Conservation (phyloP, 169 alveolate species). For the Perkinsus olseni region DNA sequence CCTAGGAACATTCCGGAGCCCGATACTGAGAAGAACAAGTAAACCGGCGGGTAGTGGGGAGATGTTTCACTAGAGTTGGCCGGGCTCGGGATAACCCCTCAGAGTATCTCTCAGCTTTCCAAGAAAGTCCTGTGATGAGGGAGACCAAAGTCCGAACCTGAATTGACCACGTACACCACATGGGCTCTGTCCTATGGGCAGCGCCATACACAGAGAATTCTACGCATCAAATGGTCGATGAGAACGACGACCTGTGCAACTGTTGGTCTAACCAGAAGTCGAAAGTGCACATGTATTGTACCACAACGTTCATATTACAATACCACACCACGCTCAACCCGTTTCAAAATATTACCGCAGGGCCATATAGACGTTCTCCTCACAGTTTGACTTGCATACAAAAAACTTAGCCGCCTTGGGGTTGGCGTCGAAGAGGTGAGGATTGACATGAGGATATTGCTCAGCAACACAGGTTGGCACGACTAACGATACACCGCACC, state of each 20-base stretch:
- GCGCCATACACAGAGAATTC: no score
- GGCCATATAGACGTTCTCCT: not conserved
- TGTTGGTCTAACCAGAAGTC: no score
- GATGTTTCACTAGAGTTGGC: not conserved
- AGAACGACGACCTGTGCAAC: no score
- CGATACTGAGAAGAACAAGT: not conserved
- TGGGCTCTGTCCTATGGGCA: not conserved
- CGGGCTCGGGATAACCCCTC: not conserved
- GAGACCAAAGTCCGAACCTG: not conserved
- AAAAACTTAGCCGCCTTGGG: not conserved
- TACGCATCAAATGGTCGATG: no score
- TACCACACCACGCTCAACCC: not conserved
- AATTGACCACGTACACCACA: not conserved
- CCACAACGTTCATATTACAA: no score
- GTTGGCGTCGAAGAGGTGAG: not conserved
- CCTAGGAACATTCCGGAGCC: not conserved
- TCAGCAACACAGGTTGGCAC: not conserved
- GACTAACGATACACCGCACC: not conserved
- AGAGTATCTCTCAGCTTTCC: not conserved
- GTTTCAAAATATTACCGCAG: not conserved
- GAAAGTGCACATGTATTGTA: not conserved
- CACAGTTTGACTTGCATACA: not conserved
- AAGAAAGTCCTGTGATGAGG: not conserved
- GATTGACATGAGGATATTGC: not conserved
- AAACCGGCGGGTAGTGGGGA: not conserved